Base-by-base conservation (phyloP, 2,329 filamentous ascomycete genomes). In the Calonectria ilicicola region DNA sequence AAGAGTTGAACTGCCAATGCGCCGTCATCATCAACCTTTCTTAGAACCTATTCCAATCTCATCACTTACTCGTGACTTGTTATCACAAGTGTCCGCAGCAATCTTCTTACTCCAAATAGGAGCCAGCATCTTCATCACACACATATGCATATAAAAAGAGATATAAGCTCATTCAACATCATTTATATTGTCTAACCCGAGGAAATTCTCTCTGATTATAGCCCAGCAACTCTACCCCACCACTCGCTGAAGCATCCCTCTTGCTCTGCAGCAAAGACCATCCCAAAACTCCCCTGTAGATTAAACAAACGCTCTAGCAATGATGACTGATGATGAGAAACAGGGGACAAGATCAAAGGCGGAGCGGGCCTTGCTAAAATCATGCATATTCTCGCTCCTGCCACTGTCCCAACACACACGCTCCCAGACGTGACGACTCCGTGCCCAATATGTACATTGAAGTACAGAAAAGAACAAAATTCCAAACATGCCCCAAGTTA, bases 241-340 rank as follows among this genome's bases (percentile, higher is more conserved):
- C 53, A 27, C 40, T 44, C 49, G 42, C 69, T 27, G 62, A 40
- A 65, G 56, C 47, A 32, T 27, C 62, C 58, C 65, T 29, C 65
- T 44, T 29, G 51, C 47, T 42, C 19, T 63, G 40, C 23, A 49
- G 35, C 64, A 40, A 60, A 58, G 69, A 47, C 29, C 44, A 67
- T 77, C 78, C 75, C 74, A 67, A 47, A 76, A 78, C 72, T 77
- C 78, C 78, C 69, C 60, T 78, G 76, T 77, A 75, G 74, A 73
- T 44, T 75, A 79, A 68, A 76, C 69, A 78, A 79, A 78, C 78
- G 73, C 77, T 73, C 65, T 69, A 49, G 63, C 68, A 70, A 75
- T 74, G 67, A 74, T 76, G 53, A 72, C 73, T 70, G 64, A 27
- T 79, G 65, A 70, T 60, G 35, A 53, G 69, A 70, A 78, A 75